A percentile compares a stretch with the other conserved stretches of the same genome.
Evolutionary conservation across 306 rosid genomes (phyloP).

Genomic region (Comarum palustre): DNA sequence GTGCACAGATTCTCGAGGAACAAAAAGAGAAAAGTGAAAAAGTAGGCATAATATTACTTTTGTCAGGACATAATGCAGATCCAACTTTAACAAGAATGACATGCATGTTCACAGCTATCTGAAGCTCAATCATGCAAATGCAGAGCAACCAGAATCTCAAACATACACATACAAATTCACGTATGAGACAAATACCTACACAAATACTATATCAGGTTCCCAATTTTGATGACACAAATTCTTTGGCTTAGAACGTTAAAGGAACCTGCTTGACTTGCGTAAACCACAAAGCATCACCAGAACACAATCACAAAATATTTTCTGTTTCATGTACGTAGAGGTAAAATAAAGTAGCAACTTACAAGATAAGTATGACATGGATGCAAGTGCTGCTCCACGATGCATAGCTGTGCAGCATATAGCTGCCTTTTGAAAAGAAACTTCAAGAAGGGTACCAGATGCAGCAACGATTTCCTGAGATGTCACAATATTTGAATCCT

Average conservation of each 20-base stretch:
- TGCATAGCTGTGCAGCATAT: conserved; percentile 99
- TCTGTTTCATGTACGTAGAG: background rate
- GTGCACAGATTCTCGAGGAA: conserved; percentile 8
- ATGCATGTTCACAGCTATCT: too few species aligned
- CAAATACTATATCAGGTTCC: background rate
- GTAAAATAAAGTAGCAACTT: conserved; percentile 33
- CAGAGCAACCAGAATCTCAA: background rate
- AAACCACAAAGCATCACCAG: background rate
- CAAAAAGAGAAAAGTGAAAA: background rate
- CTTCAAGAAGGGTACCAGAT: conserved; percentile 75
- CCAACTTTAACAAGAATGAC: background rate
- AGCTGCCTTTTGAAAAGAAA: conserved; percentile 86
- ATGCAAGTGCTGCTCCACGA: conserved; percentile 96
- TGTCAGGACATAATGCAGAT: background rate
- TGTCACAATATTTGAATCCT: conserved; percentile 16
- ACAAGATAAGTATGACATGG: conserved; percentile 96
- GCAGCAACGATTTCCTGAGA: conserved; percentile 77
- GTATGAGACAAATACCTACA: background rate
- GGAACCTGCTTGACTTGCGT: background rate
- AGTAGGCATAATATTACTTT: background rate
- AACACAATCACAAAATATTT: background rate
- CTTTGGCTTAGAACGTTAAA: background rate
- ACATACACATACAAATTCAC: background rate
- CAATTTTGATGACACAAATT: background rate
- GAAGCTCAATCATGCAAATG: background rate